Conservation (phyloP, 352 stramenopile species). For the Globisporangium canariense region DNA sequence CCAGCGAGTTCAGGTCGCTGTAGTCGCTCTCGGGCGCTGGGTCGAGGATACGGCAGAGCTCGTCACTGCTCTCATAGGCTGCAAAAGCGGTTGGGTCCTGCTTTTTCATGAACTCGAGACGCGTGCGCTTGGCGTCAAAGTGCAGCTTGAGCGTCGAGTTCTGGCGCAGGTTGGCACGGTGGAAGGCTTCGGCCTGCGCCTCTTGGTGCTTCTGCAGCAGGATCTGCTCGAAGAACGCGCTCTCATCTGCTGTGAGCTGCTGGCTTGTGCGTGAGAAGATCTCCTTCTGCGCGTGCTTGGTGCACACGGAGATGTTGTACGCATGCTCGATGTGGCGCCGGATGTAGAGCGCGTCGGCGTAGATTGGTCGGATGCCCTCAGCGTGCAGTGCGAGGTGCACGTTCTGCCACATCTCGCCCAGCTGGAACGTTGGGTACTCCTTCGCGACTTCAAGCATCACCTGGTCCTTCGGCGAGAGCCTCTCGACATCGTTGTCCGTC, state of each 20-base stretch:
- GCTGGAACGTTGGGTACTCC: conserved; percentile 62
- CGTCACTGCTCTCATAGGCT: conserved; percentile 37
- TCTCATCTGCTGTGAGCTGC: conserved; percentile 23
- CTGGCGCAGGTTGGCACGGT: conserved; percentile 45
- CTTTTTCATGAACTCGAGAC: conserved; percentile 60
- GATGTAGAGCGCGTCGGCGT: conserved; percentile 74
- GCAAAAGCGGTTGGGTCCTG: conserved; percentile 57
- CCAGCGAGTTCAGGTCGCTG: conserved; percentile 41
- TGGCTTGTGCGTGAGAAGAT: conserved; percentile 29
- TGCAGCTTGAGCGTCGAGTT: conserved; percentile 78
- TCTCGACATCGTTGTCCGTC: neutral
- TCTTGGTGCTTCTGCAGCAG: conserved; percentile 68
- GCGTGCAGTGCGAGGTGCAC: conserved; percentile 58
- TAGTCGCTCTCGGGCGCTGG: conserved; percentile 45
- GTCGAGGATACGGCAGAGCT: conserved; percentile 41
- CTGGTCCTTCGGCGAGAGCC: conserved; percentile 41
- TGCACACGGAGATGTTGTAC: conserved; percentile 65
- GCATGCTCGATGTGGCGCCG: conserved; percentile 65
- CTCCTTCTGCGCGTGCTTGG: conserved; percentile 56
- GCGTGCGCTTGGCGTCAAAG: conserved; percentile 70
- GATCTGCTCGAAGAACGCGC: conserved; percentile 49
- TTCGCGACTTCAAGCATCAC: conserved; percentile 74
- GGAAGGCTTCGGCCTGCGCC: conserved; percentile 53
- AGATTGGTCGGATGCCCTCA: conserved; percentile 63
- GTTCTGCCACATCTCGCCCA: conserved; percentile 76